Base-by-base conservation (phyloP, 2,329 filamentous ascomycete species). In the Cucurbitaria berberidis region DNA sequence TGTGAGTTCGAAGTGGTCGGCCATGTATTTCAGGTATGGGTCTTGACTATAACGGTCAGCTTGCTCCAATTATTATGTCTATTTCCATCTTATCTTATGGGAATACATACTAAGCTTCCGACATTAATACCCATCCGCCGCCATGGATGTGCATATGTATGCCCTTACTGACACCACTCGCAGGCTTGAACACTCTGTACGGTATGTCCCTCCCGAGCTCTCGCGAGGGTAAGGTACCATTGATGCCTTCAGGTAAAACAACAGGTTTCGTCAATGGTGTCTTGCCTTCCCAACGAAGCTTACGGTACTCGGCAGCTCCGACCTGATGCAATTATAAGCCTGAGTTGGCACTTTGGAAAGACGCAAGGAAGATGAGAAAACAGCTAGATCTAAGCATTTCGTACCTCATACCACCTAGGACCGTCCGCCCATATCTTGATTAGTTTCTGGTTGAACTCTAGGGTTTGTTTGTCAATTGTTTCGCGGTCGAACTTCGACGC, bases 141-240 rank as follows among this genome's bases (percentile, higher is more conserved):
- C 82, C 84, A 63, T 86, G 84, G 40, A 86, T 80, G 64, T 86
- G 82, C 56, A 84, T 68, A 60, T 83, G 78, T 1, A 84, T 72
- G 0, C 80, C 81, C 48, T 74, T 77, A 19, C 67, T 64, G 24
- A 72, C 69, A 4, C 76, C 79, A 21, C 77, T 73, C n/a, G 76
- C 74, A 1, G 83, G 82, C 43, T 75, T 76, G 54, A 84, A 81
- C 3, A 82, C 74, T 26, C 83, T 78, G 49, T 80, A 82, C 1
- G 82, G 79, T 13, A 87, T 84, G 7, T 70, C 61, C 29, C 84
- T 76, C 3, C 77, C 79, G 0, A 66, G 15, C 2, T 86, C 82
- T 5, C 84, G 74, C 1, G 83, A 85, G 0, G 82, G 82, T 6
- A 86, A 71, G 0, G 57, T 69, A 52, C 77, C 74, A 48, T 84